phyloP scores from a whole-genome alignment of 1,139 yeast species.

The Saccharomyces hybrid region DNA sequence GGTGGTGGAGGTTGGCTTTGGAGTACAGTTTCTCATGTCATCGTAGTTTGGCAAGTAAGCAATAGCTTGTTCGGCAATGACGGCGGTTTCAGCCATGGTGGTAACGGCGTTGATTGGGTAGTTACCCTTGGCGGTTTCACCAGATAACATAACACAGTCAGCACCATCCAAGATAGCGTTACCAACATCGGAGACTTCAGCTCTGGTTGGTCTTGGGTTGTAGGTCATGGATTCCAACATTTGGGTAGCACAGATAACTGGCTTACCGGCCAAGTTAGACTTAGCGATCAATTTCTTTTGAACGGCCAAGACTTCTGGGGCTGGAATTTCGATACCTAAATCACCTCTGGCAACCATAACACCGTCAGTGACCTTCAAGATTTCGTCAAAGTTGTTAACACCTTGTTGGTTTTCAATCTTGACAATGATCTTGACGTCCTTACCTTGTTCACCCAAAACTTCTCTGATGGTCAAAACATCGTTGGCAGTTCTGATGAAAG shows the following conservation, averaged over 20 bases:
- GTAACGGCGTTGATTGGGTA: slow-evolving; percentile 96
- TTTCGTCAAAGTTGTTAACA: slow-evolving; percentile 97
- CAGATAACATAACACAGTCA: slow-evolving; percentile 98
- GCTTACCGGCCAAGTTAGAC: slow-evolving; percentile 98
- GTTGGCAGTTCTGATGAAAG: slow-evolving; percentile 90
- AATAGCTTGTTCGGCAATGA: slow-evolving; percentile 95
- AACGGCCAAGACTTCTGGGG: slow-evolving; percentile 96
- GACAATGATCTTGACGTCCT: slow-evolving; percentile 88
- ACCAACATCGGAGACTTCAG: slow-evolving; percentile 98
- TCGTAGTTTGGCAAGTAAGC: slow-evolving; percentile 82
- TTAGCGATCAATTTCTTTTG: slow-evolving; percentile 98
- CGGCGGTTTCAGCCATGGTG: slow-evolving; percentile 97
- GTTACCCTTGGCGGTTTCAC: slow-evolving; percentile 99
- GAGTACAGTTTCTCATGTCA: slow-evolving; percentile 79
- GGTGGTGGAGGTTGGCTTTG: slow-evolving; percentile 84
- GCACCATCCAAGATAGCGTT: slow-evolving; percentile 99
- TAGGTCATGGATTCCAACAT: slow-evolving; percentile 99
- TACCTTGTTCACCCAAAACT: slow-evolving; percentile 95
- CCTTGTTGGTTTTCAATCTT: slow-evolving; percentile 99
- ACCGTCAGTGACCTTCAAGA: slow-evolving; percentile 91
- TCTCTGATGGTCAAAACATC: slow-evolving; percentile 86
- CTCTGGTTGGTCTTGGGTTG: slow-evolving; percentile 99
- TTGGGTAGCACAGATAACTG: slow-evolving; percentile 99
- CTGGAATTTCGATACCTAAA: slow-evolving; percentile 98
- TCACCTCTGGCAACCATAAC: slow-evolving; percentile 99